Evolutionary conservation across 768 basidiomycete species (phyloP).

Genomic region (Dioszegia crocea): DNA sequence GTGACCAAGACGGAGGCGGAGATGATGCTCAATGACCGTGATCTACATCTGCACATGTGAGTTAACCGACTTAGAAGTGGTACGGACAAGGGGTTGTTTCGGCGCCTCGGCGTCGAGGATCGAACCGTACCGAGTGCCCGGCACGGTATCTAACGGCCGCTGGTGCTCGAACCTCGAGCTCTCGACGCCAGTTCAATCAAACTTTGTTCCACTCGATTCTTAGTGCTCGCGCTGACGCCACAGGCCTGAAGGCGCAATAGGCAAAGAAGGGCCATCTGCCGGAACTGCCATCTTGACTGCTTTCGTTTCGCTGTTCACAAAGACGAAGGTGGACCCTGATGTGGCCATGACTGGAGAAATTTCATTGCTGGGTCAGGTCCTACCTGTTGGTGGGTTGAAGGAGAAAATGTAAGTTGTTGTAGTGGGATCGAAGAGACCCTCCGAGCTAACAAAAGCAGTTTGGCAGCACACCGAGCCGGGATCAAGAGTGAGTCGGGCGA

Average conservation of each 20-base stretch:
- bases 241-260: constrained; percentile 48
- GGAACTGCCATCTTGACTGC: constrained; percentile 90
- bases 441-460: constrained; percentile 54
- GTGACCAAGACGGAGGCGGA: constrained; percentile 69
- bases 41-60: constrained; percentile 90
- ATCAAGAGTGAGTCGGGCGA: constrained; percentile 67
- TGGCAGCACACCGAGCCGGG: constrained; percentile 93
- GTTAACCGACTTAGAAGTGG: background rate
- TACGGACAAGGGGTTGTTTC: too few species aligned
- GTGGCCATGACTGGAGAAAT: constrained; percentile 99
- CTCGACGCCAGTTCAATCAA: too few species aligned
- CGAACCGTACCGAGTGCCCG: too few species aligned
- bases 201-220: too few species aligned
- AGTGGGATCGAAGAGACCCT: too few species aligned
- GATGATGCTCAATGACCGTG: constrained; percentile 75
- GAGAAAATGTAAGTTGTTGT: constrained; percentile 47
- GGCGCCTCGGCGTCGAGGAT: too few species aligned
- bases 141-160: too few species aligned
- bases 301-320: constrained; percentile 85
- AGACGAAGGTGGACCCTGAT: constrained; percentile 75
- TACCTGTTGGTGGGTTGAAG: constrained; percentile 93
- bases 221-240: constrained; percentile 6
- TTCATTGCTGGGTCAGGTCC: constrained; percentile 88
- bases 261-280: constrained; percentile 88
- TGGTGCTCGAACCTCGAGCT: too few species aligned